These are phyloP conservation scores for Phytophthora citricola DNA, from an alignment of 352 stramenopile species.

Conservation along the genomic window DNA sequence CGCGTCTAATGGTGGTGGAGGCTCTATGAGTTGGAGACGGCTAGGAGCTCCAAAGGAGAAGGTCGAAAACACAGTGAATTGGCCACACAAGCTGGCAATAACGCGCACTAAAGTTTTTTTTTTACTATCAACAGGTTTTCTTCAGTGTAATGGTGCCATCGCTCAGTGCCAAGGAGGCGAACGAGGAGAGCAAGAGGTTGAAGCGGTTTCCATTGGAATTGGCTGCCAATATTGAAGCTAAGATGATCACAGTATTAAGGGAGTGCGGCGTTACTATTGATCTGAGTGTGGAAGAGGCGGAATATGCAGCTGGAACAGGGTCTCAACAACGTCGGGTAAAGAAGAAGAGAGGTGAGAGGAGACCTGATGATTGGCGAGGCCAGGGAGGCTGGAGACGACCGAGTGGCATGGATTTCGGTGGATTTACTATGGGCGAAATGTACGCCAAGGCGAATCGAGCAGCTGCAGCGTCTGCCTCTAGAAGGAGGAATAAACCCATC, in stretches of 20 bases:
- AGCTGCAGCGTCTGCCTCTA: constrained; percentile 20
- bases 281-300: constrained; percentile 10
- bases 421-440: constrained; percentile 51
- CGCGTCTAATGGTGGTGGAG: constrained; percentile 12
- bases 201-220: constrained; percentile 64
- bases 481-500: constrained; percentile 44
- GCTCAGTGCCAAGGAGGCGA: constrained; percentile 1
- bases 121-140: constrained; percentile 28
- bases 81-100: neutral
- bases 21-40: constrained; percentile 15
- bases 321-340: constrained; percentile 9
- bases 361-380: constrained; percentile 13
- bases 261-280: constrained; percentile 56
- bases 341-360: constrained; percentile 13
- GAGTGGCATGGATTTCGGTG: constrained; percentile 64
- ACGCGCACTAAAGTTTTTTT: constrained; percentile 1
- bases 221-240: constrained; percentile 48
- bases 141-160: constrained; percentile 44
- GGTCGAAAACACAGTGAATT: constrained; percentile 3
- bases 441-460: constrained; percentile 39
- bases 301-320: neutral
- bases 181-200: constrained; percentile 21
- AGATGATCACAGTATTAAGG: constrained; percentile 55
- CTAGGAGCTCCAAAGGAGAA: constrained; percentile 20
- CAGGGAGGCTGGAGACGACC: constrained; percentile 9